Evolutionary conservation across 768 basidiomycete genomes (phyloP).

Genomic region (Pulveroboletus sp.): DNA sequence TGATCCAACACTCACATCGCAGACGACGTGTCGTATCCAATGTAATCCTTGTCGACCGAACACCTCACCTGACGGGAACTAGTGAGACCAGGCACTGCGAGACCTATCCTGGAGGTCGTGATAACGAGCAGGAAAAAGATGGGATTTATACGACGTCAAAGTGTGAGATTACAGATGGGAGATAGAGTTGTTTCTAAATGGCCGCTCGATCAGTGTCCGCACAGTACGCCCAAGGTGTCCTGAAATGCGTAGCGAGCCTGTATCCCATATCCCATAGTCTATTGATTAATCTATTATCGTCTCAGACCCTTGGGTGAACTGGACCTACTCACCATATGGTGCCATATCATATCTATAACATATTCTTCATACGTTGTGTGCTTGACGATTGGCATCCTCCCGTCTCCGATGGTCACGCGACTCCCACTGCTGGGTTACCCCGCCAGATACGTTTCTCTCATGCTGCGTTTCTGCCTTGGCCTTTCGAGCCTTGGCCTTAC

Average conservation of each 20-base stretch:
- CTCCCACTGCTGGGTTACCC: constrained; percentile 1
- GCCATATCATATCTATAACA: not conserved
- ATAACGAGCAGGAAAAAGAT: too few species aligned
- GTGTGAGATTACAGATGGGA: too few species aligned
- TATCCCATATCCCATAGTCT: not conserved
- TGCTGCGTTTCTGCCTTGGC: constrained; percentile 2
- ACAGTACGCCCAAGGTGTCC: not conserved
- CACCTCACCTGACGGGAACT: too few species aligned
- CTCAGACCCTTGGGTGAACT: not conserved
- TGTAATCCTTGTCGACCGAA: too few species aligned
- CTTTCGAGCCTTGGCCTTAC: constrained; percentile 7
- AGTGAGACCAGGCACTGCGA: too few species aligned
- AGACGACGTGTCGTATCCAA: too few species aligned
- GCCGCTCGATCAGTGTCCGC: not conserved
- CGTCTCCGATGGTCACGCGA: not conserved
- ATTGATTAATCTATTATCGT: not conserved
- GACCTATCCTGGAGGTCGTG: too few species aligned
- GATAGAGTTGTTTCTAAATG: too few species aligned
- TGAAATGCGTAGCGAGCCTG: not conserved
- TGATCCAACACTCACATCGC: too few species aligned
- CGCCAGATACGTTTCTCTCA: not conserved
- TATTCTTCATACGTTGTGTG: not conserved
- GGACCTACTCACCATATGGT: not conserved
- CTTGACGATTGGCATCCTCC: not conserved
- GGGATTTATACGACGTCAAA: too few species aligned